Percentiles rank a stretch among this genome's conserved stretches.
These are phyloP conservation scores for Meyerozyma guilliermondii DNA, from an alignment of 1,139 yeast genomes.

Conservation along the genomic window DNA sequence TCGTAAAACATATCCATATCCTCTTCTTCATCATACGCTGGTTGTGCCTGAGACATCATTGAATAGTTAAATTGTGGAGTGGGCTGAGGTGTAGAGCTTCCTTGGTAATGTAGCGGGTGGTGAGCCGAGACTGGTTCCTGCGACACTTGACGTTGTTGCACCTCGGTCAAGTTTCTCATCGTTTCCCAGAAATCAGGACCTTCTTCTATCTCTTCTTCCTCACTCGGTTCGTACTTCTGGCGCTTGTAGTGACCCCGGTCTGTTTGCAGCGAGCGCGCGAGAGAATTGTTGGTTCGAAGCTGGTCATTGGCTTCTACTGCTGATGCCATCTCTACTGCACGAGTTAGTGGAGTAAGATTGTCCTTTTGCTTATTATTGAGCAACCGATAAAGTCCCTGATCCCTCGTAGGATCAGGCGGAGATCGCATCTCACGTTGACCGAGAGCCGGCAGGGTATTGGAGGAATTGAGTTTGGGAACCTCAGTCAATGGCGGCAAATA, in stretches of 20 bases:
- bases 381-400: neutral
- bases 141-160: constrained; percentile 19
- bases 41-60: constrained; percentile 8
- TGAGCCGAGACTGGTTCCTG: constrained; percentile 42
- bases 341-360: constrained; percentile 37
- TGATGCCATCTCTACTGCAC: constrained; percentile 40
- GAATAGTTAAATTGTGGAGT: constrained; percentile 1
- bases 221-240: constrained; percentile 9
- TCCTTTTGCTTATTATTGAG: constrained; percentile 6
- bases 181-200: constrained; percentile 71
- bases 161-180: constrained; percentile 45
- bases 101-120: constrained; percentile 39
- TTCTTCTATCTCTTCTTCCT: constrained; percentile 21
- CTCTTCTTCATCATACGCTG: constrained; percentile 22
- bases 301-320: constrained; percentile 24
- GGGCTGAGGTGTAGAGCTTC: constrained; percentile 15
- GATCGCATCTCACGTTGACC: constrained; percentile 9
- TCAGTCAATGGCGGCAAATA: constrained; percentile 67
- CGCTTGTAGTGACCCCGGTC: constrained; percentile 9
- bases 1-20: constrained; percentile 24
- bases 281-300: constrained; percentile 6
- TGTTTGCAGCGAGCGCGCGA: constrained; percentile 5
- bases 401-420: constrained; percentile 6
- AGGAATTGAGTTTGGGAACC: constrained; percentile 56
- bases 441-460: constrained; percentile 37